phyloP scores from a whole-genome alignment of 495 filamentous ascomycete genomes.

The Penicillium chermesinum region DNA sequence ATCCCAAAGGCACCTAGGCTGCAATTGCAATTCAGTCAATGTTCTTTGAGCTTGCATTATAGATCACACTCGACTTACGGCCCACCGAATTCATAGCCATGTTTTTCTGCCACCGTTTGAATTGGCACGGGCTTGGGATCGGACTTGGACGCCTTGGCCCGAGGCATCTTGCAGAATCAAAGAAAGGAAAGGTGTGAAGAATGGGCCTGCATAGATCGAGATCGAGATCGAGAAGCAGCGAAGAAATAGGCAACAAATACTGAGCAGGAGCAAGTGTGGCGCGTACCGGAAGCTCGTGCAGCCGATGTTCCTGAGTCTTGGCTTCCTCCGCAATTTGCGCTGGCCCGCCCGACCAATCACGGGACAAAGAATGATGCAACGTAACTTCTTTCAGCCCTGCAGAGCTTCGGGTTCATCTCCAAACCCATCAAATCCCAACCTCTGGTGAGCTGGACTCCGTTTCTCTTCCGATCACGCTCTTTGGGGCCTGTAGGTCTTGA shows the following conservation, averaged over 20 bases:
- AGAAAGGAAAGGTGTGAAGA: not conserved
- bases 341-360: not conserved
- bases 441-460: constrained; percentile 14
- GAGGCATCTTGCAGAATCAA: constrained; percentile 20
- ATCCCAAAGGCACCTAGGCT: constrained; percentile 73
- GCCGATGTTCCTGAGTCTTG: constrained; percentile 3
- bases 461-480: constrained; percentile 6
- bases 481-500: not conserved
- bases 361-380: constrained; percentile 9
- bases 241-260: constrained; percentile 7
- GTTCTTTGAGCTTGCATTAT: not conserved
- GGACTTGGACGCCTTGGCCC: constrained; percentile 18
- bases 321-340: constrained; percentile 16
- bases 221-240: not conserved
- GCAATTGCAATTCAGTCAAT: constrained; percentile 17
- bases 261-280: not conserved
- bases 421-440: not conserved
- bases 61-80: constrained; percentile 59
- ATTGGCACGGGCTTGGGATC: not conserved
- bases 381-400: constrained; percentile 11
- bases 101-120: constrained; percentile 42
- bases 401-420: not conserved
- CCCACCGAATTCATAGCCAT: constrained; percentile 78
- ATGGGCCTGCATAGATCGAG: not conserved
- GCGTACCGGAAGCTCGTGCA: constrained; percentile 21